Conservation (phyloP, 768 basidiomycete genomes). For the Naematelia aurantialba region DNA sequence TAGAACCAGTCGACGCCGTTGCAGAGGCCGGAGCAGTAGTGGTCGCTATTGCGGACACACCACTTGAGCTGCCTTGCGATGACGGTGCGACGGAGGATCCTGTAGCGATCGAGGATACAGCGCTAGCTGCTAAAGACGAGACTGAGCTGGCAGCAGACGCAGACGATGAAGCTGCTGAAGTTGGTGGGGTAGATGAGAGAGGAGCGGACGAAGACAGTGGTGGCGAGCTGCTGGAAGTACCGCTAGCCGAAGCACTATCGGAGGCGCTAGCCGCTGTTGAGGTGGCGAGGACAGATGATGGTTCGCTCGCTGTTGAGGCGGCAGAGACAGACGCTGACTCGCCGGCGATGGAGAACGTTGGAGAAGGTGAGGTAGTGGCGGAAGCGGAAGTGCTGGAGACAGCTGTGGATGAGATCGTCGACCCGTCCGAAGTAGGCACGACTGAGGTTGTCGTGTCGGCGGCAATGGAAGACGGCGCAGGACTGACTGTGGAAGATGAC, state of each 20-base stretch:
- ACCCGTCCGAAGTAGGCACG: not conserved
- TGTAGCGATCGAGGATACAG: constrained; percentile 2
- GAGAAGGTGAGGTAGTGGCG: constrained; percentile 1
- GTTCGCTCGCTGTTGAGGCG: too few species aligned
- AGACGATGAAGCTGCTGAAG: too few species aligned
- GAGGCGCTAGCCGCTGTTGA: too few species aligned
- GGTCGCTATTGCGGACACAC: not conserved
- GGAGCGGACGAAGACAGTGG: too few species aligned
- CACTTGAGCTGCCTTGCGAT: not conserved
- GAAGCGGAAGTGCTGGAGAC: not conserved
- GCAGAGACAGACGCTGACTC: too few species aligned
- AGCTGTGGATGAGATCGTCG: not conserved
- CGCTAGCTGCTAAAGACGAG: too few species aligned
- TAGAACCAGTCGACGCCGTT: not conserved
- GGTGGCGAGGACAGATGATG: too few species aligned
- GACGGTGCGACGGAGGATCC: not conserved
- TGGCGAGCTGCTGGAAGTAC: too few species aligned
- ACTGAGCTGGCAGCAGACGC: too few species aligned
- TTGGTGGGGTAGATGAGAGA: not conserved
- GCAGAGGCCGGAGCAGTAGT: not conserved
- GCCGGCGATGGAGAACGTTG: constrained; percentile 3
- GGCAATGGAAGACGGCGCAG: not conserved
- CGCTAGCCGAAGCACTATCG: too few species aligned
- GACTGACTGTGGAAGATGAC: not conserved
- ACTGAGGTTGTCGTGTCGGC: not conserved